Base-by-base conservation (phyloP, 768 basidiomycete genomes). In the Kwoniella heveanensis region DNA sequence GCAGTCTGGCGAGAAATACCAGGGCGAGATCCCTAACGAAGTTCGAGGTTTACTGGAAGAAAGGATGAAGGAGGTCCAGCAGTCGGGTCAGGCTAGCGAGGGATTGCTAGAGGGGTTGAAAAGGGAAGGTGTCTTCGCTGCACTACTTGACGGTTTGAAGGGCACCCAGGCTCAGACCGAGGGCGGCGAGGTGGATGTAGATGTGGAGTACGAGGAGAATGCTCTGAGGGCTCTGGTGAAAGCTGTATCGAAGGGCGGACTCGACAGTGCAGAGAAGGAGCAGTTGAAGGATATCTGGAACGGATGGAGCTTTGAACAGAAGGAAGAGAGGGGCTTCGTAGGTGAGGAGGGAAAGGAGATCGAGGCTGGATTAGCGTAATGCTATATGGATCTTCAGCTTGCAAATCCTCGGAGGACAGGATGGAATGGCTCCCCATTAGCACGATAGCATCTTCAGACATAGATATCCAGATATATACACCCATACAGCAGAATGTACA, bases 191-290 rank as follows among this genome's bases (percentile, higher is more conserved):
- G 39, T 3, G 15, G 57, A 63, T 36, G 56, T 56, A 47, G 64
- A 72, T 58, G 46, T 71, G 8, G 76, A 75, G 51, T 73, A 64
- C 56, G 72, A 75, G 57, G 76, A 75, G 64, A 72, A 73, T 46
- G 66, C 69, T 2, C 61, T 74, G 21, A 60, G 71, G 44, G 65
- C 70, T 26, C 54, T 75, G 60, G 62, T 52, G 13, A 63, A 57
- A 36, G 76, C 73, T 10, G 61, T 60, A 6, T 60, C 62, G 48
- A 59, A 61, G 32, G 68, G 57, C 21, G 76, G 51, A 0, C 44
- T 65, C 48, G 52, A 6, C 12, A 4, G 3, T 1, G 47, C 49
- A 8, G 59, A 68, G 37, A 68, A 65, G 59, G 27, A 25, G 1
- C 24, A 68, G 15, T 52, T 68, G 12, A 51, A 48, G 37, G 44